Conservation (phyloP, 2,329 filamentous ascomycete species). For the Aspergillus oerlinghausenensis region DNA sequence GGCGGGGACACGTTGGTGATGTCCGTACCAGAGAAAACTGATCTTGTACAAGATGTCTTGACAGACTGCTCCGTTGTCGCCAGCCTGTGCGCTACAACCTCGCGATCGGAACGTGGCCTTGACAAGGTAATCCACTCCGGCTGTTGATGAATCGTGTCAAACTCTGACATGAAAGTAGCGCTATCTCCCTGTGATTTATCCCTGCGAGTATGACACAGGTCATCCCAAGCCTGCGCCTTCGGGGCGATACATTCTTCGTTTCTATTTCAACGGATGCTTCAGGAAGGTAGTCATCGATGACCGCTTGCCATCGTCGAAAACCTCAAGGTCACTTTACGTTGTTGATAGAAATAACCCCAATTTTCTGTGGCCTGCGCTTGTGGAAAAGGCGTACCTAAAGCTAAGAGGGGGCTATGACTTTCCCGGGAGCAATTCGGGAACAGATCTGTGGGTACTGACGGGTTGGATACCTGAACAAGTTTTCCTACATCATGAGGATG, state of each 20-base stretch:
- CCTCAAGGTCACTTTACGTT: conserved; percentile 74
- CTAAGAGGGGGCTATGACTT: conserved; percentile 95
- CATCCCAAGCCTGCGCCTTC: conserved; percentile 65
- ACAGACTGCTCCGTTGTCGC: conserved; percentile 97
- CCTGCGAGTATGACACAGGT: conserved; percentile 58
- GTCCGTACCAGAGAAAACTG: conserved; percentile 56
- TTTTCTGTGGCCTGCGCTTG: conserved; percentile 84
- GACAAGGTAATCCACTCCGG: conserved; percentile 52
- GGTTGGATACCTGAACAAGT: conserved; percentile 97
- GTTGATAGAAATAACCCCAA: conserved; percentile 75
- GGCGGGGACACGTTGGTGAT: conserved; percentile 47
- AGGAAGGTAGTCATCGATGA: conserved; percentile 87
- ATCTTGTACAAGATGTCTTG: conserved; percentile 91
- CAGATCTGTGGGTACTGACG: conserved; percentile 85
- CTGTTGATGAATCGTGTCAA: neutral
- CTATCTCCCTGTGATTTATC: conserved; percentile 68
- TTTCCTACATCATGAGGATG: conserved; percentile 81
- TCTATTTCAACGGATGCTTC: conserved; percentile 94
- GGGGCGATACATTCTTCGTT: conserved; percentile 85
- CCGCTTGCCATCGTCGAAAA: conserved; percentile 70
- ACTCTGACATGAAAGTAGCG: conserved; percentile 46
- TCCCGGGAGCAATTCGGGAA: conserved; percentile 93
- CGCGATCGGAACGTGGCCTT: conserved; percentile 64
- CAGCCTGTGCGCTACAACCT: conserved; percentile 78
- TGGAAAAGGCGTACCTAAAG: conserved; percentile 97